Base-by-base conservation (phyloP, 2,329 filamentous ascomycete genomes). In the Phialophora chinensis region DNA sequence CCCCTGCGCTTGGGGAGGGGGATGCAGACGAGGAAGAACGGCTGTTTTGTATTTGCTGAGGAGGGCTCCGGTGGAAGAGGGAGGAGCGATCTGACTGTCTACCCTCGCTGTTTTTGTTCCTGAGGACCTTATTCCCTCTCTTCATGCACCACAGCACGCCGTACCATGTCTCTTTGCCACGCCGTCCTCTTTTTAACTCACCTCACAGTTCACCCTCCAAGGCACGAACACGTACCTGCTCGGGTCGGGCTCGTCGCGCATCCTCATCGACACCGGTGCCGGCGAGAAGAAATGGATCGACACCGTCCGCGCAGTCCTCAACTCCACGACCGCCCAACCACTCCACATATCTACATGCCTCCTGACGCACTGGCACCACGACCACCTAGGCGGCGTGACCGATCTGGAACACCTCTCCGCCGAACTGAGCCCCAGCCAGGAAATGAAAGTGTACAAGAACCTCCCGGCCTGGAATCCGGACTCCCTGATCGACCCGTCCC, bases 141-240 rank as follows among this genome's bases (percentile, higher is more conserved):
- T 52, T 4, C 49, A 23, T 52, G 49, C 23, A 23, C 23, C 4
- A 11, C n/a, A 25, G 23, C 47, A 25, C 20, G 3, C 20, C 3
- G 7, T 8, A 23, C 47, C 20, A 23, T 23, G 1, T 14, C 12
- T 12, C 20, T 52, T 20, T 25, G 10, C 35, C 42, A 31, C 38
- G 8, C 20, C 17, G 52, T 64, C 47, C 38, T 50, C 23, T 35
- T 53, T 5, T 49, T 62, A 29, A 38, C 10, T 27, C 58, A 66
- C 20, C 12, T 27, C 50, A 33, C 68, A 86, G 84, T 89, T 88
- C 74, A 86, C 86, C 0, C 76, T 89, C n/a, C 87, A 89, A 84
- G 87, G 86, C 69, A 97, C 95, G 72, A 99, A 99, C 78, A 99
- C 95, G 38, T 99, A 99, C 77, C 85, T 99, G 20, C 67, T 99